These are phyloP conservation scores for Hygrophila difformis DNA, from an alignment of 257 asterid genomes.

Conservation along the genomic window DNA sequence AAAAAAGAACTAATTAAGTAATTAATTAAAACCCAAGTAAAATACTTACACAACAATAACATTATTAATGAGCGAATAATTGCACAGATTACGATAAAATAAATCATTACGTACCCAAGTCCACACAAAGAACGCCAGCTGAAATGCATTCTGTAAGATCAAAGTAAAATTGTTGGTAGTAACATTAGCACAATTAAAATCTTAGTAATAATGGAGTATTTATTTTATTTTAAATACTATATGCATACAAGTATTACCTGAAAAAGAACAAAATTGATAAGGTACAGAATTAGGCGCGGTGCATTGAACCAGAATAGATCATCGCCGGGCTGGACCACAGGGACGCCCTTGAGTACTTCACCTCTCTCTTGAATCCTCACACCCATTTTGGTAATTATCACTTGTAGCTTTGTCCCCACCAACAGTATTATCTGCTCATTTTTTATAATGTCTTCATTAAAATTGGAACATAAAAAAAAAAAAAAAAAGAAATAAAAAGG, in stretches of 20 bases:
- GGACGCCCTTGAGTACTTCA: constrained; percentile 68
- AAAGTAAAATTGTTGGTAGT: no score
- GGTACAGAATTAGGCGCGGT: constrained; percentile 64
- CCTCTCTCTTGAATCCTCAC: constrained; percentile 70
- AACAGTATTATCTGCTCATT: constrained; percentile 52
- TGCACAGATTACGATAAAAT: background rate
- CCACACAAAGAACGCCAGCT: constrained; percentile 93
- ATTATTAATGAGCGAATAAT: background rate
- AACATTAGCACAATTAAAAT: no score
- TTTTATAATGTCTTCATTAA: no score
- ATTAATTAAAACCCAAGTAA: no score
- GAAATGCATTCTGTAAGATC: constrained; percentile 79
- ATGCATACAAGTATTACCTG: no score
- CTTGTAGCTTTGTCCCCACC: constrained; percentile 87
- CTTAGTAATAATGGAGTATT: no score
- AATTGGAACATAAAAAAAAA: no score
- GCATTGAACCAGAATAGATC: constrained; percentile 87
- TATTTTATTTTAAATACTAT: no score
- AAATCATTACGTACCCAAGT: constrained; percentile 44
- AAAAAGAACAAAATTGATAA: constrained; percentile 81
- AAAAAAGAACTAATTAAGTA: no score
- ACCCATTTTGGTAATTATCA: constrained; percentile 85
- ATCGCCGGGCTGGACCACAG: constrained; percentile 73
- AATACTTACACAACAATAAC: constrained; percentile 18
- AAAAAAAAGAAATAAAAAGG: background rate